Evolutionary conservation across 2,329 filamentous ascomycete genomes (phyloP).

Genomic region (Helotiales sp.): DNA sequence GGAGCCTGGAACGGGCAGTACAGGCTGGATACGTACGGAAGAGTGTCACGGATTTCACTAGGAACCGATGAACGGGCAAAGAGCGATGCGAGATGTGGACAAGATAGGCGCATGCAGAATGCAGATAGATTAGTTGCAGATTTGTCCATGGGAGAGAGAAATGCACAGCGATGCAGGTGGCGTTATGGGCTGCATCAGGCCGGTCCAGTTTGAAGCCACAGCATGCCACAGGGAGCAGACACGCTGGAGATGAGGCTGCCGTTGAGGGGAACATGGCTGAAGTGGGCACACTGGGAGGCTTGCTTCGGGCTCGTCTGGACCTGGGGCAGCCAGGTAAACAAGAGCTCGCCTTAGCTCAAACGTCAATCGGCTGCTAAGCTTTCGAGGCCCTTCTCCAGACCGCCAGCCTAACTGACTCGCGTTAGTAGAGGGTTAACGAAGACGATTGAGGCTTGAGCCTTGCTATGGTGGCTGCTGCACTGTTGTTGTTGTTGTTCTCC

Average conservation of each 20-base stretch:
- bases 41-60: not conserved
- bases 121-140: no score
- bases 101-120: no score
- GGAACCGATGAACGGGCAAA: no score
- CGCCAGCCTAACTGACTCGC: constrained; percentile 27
- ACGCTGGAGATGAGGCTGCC: not conserved
- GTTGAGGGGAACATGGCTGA: not conserved
- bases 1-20: not conserved
- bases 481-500: no score
- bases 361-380: constrained; percentile 32
- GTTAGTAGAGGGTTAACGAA: constrained; percentile 14
- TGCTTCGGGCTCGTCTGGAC: not conserved
- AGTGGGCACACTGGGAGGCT: not conserved
- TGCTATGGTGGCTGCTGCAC: not conserved
- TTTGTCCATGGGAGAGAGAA: not conserved
- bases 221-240: not conserved
- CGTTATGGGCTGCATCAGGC: constrained; percentile 3
- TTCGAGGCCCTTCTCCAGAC: constrained; percentile 14
- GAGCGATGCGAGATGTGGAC: no score
- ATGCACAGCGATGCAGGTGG: not conserved
- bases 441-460: not conserved
- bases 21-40: not conserved
- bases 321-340: not conserved
- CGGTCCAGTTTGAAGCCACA: constrained; percentile 4
- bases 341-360: constrained; percentile 20